Conservation (phyloP, 225 moss, liverwort and hornwort genomes). For the Climacium dendroides region DNA sequence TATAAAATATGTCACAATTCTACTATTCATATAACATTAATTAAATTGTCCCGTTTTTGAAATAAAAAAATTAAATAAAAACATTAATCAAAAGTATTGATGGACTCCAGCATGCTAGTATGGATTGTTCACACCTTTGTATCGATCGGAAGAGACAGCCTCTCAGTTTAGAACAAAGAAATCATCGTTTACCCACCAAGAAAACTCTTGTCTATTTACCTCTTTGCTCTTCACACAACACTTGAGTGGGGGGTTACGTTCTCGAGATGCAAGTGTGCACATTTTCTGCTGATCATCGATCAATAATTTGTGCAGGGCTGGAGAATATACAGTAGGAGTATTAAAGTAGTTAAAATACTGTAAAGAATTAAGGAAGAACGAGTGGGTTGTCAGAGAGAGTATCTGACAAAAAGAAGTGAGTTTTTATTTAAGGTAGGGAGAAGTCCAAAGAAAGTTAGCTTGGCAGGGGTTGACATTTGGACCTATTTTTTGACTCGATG, state of each 20-base stretch:
- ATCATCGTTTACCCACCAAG: neutral
- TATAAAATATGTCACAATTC: neutral
- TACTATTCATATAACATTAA: neutral
- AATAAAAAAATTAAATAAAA: neutral
- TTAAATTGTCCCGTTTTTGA: neutral
- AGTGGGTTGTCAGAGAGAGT: neutral
- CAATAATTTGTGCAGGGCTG: neutral
- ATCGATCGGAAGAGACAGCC: neutral
- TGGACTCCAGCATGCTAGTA: neutral
- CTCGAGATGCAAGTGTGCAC: neutral
- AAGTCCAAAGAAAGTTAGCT: neutral
- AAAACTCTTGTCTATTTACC: neutral
- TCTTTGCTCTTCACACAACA: neutral
- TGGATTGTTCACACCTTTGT: neutral
- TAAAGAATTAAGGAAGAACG: neutral
- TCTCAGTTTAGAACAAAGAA: too few species aligned
- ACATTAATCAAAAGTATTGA: too few species aligned
- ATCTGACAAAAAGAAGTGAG: neutral
- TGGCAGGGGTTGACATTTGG: constrained; percentile 6
- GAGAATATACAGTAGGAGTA: neutral
- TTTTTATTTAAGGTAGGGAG: neutral
- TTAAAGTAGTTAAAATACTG: neutral
- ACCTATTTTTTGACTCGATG: neutral
- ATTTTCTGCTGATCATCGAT: neutral
- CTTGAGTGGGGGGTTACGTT: neutral